Conservation (phyloP, 164 flowering plant genomes). For the Stephania yunnanensis region DNA sequence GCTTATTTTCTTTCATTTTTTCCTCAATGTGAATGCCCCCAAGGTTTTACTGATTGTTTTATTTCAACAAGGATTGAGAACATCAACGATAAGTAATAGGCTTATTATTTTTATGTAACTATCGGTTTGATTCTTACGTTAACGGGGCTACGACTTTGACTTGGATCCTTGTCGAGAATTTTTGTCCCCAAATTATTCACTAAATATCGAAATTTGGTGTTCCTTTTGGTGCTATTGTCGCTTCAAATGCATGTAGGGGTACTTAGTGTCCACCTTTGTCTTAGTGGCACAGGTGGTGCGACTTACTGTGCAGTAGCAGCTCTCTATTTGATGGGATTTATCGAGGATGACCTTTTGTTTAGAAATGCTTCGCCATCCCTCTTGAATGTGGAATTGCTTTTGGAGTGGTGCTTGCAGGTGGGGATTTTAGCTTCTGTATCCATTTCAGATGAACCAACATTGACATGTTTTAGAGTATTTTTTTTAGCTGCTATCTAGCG, state of each 20-base stretch:
- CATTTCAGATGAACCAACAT: neutral
- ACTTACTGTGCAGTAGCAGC: constrained; percentile 95
- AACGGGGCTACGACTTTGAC: neutral
- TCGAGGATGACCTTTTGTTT: constrained; percentile 52
- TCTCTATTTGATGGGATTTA: constrained; percentile 83
- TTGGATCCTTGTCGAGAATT: neutral
- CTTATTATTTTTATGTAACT: no score
- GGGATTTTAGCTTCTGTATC: neutral
- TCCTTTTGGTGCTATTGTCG: neutral
- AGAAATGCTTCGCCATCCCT: constrained; percentile 29
- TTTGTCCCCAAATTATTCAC: neutral
- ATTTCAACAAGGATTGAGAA: no score
- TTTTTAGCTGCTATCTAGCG: neutral
- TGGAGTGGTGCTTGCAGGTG: constrained; percentile 91
- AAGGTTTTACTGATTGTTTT: neutral
- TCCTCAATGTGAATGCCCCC: neutral
- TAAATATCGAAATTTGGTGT: neutral
- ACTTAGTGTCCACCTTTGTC: constrained; percentile 16
- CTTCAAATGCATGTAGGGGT: neutral
- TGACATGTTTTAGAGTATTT: neutral
- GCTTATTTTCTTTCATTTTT: neutral
- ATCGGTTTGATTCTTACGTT: no score
- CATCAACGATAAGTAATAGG: no score
- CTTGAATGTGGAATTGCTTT: constrained; percentile 52
- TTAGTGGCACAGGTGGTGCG: constrained; percentile 91